Evolutionary conservation across 1,284 basidiomycete species (phyloP).

Genomic region (Rhodofomes roseus): DNA sequence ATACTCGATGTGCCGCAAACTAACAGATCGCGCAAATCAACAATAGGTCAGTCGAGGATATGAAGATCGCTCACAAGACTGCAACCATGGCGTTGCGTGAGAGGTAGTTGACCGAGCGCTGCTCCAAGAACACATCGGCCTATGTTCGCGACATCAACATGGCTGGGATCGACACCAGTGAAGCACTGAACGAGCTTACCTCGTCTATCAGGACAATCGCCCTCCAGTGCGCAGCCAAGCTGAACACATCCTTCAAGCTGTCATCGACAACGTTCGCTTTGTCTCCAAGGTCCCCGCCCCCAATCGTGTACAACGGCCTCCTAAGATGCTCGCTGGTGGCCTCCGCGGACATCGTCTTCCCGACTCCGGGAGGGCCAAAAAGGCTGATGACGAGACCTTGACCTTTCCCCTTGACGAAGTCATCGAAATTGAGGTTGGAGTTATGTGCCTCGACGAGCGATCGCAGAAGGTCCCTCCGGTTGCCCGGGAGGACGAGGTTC

Average conservation of each 20-base stretch:
- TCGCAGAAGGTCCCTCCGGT: conserved; percentile 49
- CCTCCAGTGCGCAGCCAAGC: conserved; percentile 59
- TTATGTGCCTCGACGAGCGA: conserved; percentile 58
- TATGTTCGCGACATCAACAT: background rate
- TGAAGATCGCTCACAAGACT: conserved; percentile 37
- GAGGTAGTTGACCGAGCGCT: conserved; percentile 57
- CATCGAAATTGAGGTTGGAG: conserved; percentile 49
- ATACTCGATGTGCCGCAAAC: conserved; percentile 58
- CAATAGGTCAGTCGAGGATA: too few species aligned
- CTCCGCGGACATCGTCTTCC: conserved; percentile 49
- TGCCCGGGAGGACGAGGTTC: conserved; percentile 51
- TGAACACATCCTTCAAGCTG: conserved; percentile 24
- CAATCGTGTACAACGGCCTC: conserved; percentile 57
- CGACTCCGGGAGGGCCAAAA: conserved; percentile 60
- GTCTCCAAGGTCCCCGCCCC: conserved; percentile 56
- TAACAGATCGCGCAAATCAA: background rate
- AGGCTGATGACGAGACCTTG: conserved; percentile 58
- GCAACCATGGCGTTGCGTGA: conserved; percentile 65
- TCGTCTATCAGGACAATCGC: conserved; percentile 64
- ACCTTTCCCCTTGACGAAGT: conserved; percentile 61
- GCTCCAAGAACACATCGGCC: conserved; percentile 53
- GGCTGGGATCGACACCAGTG: background rate
- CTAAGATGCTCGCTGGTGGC: conserved; percentile 58
- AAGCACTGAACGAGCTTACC: conserved; percentile 29
- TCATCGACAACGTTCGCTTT: conserved; percentile 32